A percentile compares a stretch with the other conserved stretches of the same genome.
These are phyloP conservation scores for Periconia sp. DNA, from an alignment of 2,329 filamentous ascomycete genomes.

Conservation along the genomic window DNA sequence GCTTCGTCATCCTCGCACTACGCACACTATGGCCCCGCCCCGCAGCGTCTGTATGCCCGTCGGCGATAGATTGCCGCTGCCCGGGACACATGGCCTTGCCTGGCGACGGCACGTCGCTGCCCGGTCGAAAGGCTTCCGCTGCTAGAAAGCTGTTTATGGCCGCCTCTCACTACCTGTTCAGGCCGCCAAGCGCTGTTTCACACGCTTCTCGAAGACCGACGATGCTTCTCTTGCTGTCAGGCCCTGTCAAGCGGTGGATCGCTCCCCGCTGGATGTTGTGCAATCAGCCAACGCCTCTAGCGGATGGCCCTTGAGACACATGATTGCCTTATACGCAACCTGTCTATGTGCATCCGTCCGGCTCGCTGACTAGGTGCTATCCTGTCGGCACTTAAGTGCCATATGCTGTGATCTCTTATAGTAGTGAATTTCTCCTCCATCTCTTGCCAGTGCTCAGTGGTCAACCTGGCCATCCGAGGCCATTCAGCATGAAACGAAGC, in stretches of 20 bases:
- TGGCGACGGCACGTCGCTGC: conserved; percentile 21
- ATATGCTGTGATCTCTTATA: conserved; percentile 21
- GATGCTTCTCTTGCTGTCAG: conserved; percentile 22
- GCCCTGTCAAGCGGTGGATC: conserved; percentile 17
- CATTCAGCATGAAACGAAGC: conserved; percentile 27
- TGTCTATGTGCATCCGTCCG: conserved; percentile 22
- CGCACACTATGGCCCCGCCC: conserved; percentile 14
- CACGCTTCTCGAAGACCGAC: conserved; percentile 34
- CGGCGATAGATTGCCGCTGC: conserved; percentile 34
- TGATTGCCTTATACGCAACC: conserved; percentile 26
- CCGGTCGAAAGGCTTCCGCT: conserved; percentile 35
- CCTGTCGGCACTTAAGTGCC: conserved; percentile 25
- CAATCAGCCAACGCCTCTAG: conserved; percentile 28
- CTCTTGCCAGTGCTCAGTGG: conserved; percentile 10
- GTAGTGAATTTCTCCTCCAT: conserved; percentile 18
- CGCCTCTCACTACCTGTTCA: conserved; percentile 25
- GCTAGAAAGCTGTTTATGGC: conserved; percentile 18
- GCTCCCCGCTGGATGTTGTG: conserved; percentile 17
- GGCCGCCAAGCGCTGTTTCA: conserved; percentile 26
- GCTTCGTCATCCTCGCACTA: conserved; percentile 22
- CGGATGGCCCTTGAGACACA: conserved; percentile 30
- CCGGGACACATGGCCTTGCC: conserved; percentile 12
- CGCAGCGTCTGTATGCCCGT: conserved; percentile 21
- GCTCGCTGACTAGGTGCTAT: conserved; percentile 13
- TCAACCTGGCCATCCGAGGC: conserved; percentile 6